These are phyloP conservation scores for Thelephora aurantiotincta DNA, from an alignment of 768 basidiomycete genomes.

Conservation along the genomic window DNA sequence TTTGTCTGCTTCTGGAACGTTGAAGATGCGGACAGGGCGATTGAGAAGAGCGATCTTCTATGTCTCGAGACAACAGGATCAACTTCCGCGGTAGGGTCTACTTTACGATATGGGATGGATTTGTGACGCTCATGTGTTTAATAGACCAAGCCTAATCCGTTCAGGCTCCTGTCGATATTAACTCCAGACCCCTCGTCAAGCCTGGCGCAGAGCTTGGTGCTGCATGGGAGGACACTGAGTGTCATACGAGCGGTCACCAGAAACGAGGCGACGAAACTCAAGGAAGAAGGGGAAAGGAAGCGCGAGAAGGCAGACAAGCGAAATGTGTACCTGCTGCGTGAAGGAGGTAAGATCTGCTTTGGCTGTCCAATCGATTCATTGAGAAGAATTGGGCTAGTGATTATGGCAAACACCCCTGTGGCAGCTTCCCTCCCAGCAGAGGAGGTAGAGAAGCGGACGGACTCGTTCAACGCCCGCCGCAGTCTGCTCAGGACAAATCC, in stretches of 20 bases:
- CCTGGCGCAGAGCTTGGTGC: conserved; percentile 66
- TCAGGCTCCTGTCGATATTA: conserved; percentile 75
- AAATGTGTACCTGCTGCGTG: conserved; percentile 88
- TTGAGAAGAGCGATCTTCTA: conserved; percentile 67
- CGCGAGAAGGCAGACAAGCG: conserved; percentile 89
- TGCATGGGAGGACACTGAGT: conserved; percentile 89
- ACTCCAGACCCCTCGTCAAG: conserved; percentile 88
- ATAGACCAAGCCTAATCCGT: conserved; percentile 69
- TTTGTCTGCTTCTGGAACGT: conserved; percentile 97
- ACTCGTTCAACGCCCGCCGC: conserved; percentile 76
- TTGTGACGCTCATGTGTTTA: background rate
- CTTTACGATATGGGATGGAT: background rate
- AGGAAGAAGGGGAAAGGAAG: conserved; percentile 74
- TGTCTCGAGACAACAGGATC: conserved; percentile 46
- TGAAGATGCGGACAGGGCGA: conserved; percentile 74
- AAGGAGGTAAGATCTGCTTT: conserved; percentile 60
- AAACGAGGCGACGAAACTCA: conserved; percentile 76
- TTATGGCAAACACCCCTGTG: conserved; percentile 77
- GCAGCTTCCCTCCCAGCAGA: conserved; percentile 53
- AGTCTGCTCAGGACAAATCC: conserved; percentile 82
- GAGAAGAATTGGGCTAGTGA: conserved; percentile 36
- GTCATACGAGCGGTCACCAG: conserved; percentile 83
- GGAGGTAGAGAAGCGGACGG: conserved; percentile 77
- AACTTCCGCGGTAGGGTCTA: conserved; percentile 13
- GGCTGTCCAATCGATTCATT: background rate